These are phyloP conservation scores for Aureobasidium namibiae DNA, from an alignment of 2,329 filamentous ascomycete genomes.

Conservation along the genomic window DNA sequence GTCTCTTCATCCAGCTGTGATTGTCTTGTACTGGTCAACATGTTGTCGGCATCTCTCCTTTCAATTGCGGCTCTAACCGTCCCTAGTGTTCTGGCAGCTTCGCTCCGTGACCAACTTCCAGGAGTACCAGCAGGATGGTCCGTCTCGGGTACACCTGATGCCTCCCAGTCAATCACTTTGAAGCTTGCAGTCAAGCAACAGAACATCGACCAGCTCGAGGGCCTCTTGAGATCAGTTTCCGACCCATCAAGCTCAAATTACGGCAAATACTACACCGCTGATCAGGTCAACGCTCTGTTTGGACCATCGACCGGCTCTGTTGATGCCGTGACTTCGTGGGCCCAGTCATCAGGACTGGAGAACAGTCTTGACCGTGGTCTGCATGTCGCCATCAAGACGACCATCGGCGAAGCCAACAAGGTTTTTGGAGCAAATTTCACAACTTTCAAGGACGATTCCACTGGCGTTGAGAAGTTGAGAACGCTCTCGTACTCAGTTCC, in stretches of 20 bases:
- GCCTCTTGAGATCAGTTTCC: conserved; percentile 36
- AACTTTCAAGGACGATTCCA: conserved; percentile 34
- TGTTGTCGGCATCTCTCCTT: conserved; percentile 5
- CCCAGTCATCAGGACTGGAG: conserved; percentile 42
- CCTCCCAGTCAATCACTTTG: background rate
- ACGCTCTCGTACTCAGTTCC: conserved; percentile 29
- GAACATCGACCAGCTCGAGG: conserved; percentile 7
- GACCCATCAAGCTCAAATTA: conserved; percentile 52
- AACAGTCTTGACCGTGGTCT: conserved; percentile 46
- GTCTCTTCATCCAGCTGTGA: background rate
- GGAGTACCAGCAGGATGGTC: conserved; percentile 7
- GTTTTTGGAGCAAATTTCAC: conserved; percentile 52
- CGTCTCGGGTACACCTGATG: conserved; percentile 1
- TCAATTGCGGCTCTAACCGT: conserved; percentile 6
- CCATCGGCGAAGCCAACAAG: conserved; percentile 44
- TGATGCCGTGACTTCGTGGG: conserved; percentile 47
- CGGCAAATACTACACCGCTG: conserved; percentile 54
- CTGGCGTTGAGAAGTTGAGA: conserved; percentile 24
- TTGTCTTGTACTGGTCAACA: background rate
- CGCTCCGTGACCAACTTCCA: conserved; percentile 1
- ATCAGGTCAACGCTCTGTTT: conserved; percentile 48
- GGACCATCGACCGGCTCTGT: conserved; percentile 44
- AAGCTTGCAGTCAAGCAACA: conserved; percentile 8
- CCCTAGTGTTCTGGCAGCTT: background rate
- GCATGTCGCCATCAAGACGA: conserved; percentile 54